Conservation (phyloP, 2,329 filamentous ascomycete genomes). For the Endoconidiophora laricicola region DNA sequence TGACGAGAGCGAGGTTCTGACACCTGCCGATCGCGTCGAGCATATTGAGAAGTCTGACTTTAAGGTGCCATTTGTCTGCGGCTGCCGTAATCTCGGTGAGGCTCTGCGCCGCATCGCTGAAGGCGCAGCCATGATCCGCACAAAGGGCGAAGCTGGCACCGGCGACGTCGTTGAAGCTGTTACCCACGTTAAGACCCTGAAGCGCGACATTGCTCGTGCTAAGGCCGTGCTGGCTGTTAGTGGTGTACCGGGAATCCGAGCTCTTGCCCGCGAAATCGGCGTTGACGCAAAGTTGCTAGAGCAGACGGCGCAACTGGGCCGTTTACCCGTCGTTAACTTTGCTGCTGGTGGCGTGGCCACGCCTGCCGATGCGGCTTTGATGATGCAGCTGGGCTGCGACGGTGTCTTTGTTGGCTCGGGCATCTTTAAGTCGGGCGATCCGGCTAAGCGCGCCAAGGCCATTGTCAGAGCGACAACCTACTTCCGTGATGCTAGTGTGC, state of each 20-base stretch:
- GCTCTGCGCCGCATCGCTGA: slow-evolving; percentile 80
- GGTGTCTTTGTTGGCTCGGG: slow-evolving; percentile 94
- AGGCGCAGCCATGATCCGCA: slow-evolving; percentile 96
- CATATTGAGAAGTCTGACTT: slow-evolving; percentile 83
- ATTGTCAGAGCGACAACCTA: slow-evolving; percentile 92
- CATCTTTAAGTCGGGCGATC: slow-evolving; percentile 93
- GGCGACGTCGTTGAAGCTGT: slow-evolving; percentile 96
- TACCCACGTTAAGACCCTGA: slow-evolving; percentile 86
- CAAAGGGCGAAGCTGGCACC: slow-evolving; percentile 94
- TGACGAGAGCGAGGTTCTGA: slow-evolving; percentile 94
- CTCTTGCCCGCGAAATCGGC: slow-evolving; percentile 66
- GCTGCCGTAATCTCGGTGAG: slow-evolving; percentile 86
- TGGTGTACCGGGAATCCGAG: slow-evolving; percentile 39
- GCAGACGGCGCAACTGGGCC: slow-evolving; percentile 71
- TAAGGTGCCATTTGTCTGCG: slow-evolving; percentile 83
- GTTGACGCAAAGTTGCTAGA: slow-evolving; percentile 63
- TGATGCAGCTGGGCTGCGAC: slow-evolving; percentile 99
- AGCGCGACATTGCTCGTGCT: slow-evolving; percentile 62
- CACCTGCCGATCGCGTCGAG: slow-evolving; percentile 75
- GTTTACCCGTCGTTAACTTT: slow-evolving; percentile 93
- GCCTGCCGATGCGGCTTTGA: slow-evolving; percentile 80
- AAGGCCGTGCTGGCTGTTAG: slow-evolving; percentile 50
- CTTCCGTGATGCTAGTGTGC: slow-evolving; percentile 66
- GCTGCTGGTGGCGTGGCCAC: slow-evolving; percentile 99
- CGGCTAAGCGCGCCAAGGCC: slow-evolving; percentile 75